Base-by-base conservation (phyloP, 495 filamentous ascomycete species). In the Amniculicola lignicola region DNA sequence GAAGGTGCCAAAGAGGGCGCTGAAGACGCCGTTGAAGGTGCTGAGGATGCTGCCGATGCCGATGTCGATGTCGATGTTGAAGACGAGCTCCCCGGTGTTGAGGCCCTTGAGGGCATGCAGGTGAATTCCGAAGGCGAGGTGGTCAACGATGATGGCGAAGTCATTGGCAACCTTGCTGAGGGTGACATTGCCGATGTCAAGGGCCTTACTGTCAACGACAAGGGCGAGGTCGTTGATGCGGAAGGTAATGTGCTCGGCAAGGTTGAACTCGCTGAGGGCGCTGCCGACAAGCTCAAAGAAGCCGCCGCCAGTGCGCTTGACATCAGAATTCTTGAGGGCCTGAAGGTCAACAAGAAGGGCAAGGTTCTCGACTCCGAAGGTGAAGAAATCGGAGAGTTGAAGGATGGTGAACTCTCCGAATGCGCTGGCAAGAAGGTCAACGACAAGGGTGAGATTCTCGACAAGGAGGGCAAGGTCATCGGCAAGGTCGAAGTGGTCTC, bases 181-280 rank as follows among this genome's bases (percentile, higher is more conserved):
- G 71, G 71, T 33, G 64, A 72, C 18, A 52, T 69, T 46, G 59
- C 65, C 36, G 67, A 72, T 33, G 64, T 69, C 37, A 64, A 65
- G 45, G 79, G 78, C 48, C 77, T 85, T 15, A 71, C 79, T 22
- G 76, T 84, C 59, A 77, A 78, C 54, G 70, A 82, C 46, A 75
- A 82, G 41, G 82, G 82, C 22, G 80, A 76, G 64, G 73, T 84
- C 33, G 79, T 82, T 45, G 82, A 86, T 52, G 69, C 78, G 44
- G 79, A 82, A 54, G 75, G 78, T 39, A 80, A 77, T 38, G 76
- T 79, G n/a, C 76, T 85, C 35, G 82, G 81, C 42, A 71, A 74
- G 54, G 67, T 83, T 18, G 69, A 75, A 42, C 50, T 77, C 24
- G 62, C 67, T 29, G 62, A 70, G 47, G 68, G 71, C 41, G 65